Evolutionary conservation across 257 asterid genomes (phyloP), one percentile per base, ranked within the genome.

Genomic region (Capsicum pubescens): DNA sequence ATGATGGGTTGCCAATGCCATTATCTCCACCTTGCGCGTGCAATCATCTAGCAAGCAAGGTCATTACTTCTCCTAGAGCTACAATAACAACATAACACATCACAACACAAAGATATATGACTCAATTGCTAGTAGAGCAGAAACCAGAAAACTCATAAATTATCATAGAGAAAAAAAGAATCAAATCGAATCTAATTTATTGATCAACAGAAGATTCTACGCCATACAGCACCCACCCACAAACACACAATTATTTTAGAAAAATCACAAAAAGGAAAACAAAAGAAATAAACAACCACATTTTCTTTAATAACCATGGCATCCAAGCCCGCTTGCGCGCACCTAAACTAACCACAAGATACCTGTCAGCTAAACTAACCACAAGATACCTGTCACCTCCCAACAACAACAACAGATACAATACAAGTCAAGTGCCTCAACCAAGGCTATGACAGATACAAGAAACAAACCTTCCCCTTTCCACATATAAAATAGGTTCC

Each of bases 1-100:
- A 79, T 86, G 93, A 90, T 83, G 80, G 82, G 91, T 91, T 9
- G 91, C 87, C 84, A 88, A 86, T 14, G 90, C 95, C 97, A 93
- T 92, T 87, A 71, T 86, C 88, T 87, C 89, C 83, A 78, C 87
- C 85, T 61, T 39, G 85, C 52, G 86, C 83, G 83, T 58, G 78
- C 86, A 17, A 68, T 84, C 87, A 85, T 79, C 79, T 79, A 78
- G 63, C 88, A 87, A 83, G 72, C 86, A 67, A 84, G 84, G 63
- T 82, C 78, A 90, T 84, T 84, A 84, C 56, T 48, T 39, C 80
- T 58, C 42, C 85, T 42, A 78, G 42, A 74, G 67, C 86, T 21
- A 77, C 64, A 77, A 77, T 26, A 55, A 54, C 82, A 54, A n/a
- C 67, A 58, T 58, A 59, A 81, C 19, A 69, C 35, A 76, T 26